Conservation (phyloP, 331 rosid species). For the Telfairia occidentalis region DNA sequence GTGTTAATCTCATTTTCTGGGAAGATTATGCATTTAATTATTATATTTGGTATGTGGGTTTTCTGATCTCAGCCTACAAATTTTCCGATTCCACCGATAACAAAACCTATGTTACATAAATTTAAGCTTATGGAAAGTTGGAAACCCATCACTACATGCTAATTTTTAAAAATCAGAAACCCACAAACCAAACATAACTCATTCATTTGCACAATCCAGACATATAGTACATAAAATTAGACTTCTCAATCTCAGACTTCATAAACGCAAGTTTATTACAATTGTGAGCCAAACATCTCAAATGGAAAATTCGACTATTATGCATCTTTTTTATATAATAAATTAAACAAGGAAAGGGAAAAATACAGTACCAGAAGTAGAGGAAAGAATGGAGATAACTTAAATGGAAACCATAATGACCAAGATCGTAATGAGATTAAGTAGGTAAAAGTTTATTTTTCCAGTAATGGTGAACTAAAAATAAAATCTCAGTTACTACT, state of each 20-base stretch:
- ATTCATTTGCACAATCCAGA: neutral
- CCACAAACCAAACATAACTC: neutral
- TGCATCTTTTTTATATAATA: neutral
- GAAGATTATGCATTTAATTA: too few species aligned
- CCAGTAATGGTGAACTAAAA: neutral
- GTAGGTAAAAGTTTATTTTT: neutral
- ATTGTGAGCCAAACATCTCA: neutral
- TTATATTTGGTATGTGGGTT: too few species aligned
- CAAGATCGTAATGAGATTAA: neutral
- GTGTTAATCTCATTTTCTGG: too few species aligned
- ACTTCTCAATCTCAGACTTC: neutral
- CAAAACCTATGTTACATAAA: too few species aligned
- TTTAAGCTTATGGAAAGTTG: too few species aligned
- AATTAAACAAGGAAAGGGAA: neutral
- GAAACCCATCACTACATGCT: neutral
- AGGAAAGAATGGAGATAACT: neutral
- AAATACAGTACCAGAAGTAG: neutral
- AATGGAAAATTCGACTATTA: neutral
- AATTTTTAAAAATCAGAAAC: neutral
- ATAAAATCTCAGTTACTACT: neutral
- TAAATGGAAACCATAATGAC: neutral
- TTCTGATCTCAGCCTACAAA: too few species aligned
- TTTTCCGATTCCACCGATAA: too few species aligned
- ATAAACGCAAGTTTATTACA: neutral
- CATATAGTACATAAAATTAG: neutral